Evolutionary conservation across 139 green algal genomes (phyloP).

Genomic region (Micromonas commoda): DNA sequence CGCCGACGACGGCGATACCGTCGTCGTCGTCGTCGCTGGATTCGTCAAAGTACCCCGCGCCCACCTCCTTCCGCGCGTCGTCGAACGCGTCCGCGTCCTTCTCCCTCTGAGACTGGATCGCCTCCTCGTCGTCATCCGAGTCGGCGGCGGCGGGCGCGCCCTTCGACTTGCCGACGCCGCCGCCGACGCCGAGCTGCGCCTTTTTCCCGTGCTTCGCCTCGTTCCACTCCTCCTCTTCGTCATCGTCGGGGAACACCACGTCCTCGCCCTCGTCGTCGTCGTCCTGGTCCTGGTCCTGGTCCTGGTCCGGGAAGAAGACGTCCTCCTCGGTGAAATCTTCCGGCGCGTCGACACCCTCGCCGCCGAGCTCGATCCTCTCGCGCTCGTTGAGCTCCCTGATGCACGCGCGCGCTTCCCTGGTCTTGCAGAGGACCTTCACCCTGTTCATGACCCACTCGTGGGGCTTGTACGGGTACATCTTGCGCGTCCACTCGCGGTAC

Average conservation of each 20-base stretch:
- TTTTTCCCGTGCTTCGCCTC: not conserved
- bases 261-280: conserved; percentile 3
- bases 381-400: not conserved
- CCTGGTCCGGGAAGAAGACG: conserved; percentile 21
- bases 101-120: not conserved
- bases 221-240: not conserved
- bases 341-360: not conserved
- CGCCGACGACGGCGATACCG: not conserved
- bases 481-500: conserved; percentile 8
- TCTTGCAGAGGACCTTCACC: not conserved
- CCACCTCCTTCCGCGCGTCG: not conserved
- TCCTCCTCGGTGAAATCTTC: not conserved
- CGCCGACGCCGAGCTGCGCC: not conserved
- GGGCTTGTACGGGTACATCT: conserved; percentile 22
- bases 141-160: not conserved
- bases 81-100: not conserved
- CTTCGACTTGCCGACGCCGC: not conserved
- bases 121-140: not conserved
- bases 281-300: not conserved
- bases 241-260: not conserved
- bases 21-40: conserved; percentile 1
- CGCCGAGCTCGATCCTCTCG: not conserved
- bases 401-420: not conserved
- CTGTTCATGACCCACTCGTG: not conserved
- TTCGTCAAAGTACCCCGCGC: not conserved